Evolutionary conservation across 2,329 filamentous ascomycete genomes (phyloP).

Genomic region (Alternaria triticimaculans): DNA sequence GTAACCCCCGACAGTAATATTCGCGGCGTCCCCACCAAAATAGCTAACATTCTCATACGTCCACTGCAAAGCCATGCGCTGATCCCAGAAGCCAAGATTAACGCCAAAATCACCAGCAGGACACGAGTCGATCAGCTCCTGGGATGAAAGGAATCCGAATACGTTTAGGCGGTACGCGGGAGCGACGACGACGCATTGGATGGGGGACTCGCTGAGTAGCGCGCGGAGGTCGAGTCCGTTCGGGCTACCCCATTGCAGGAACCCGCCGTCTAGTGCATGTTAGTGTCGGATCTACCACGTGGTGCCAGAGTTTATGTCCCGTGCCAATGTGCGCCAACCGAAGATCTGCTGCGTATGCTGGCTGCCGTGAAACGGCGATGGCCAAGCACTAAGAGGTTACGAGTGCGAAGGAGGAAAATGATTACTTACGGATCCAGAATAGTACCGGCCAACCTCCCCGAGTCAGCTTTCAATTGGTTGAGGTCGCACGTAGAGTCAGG

Average conservation of each 20-base stretch:
- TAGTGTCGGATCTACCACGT: slow-evolving; percentile 8
- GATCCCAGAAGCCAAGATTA: slow-evolving; percentile 66
- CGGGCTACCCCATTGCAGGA: slow-evolving; percentile 62
- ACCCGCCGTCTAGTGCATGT: slow-evolving; percentile 57
- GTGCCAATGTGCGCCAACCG: background rate
- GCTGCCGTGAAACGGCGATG: background rate
- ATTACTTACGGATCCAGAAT: slow-evolving; percentile 61
- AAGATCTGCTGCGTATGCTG: background rate
- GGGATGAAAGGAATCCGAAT: slow-evolving; percentile 62
- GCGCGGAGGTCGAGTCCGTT: slow-evolving; percentile 56
- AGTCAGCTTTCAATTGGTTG: slow-evolving; percentile 5
- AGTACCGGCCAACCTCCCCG: slow-evolving; percentile 62
- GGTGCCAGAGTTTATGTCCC: background rate
- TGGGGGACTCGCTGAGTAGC: slow-evolving; percentile 58
- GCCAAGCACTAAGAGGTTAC: background rate
- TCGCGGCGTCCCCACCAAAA: slow-evolving; percentile 59
- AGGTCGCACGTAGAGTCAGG: background rate
- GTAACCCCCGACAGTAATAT: slow-evolving; percentile 63
- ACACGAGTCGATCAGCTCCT: slow-evolving; percentile 53
- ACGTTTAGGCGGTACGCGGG: slow-evolving; percentile 65
- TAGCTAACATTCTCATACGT: slow-evolving; percentile 58
- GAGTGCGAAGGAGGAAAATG: background rate
- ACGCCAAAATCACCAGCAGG: slow-evolving; percentile 37
- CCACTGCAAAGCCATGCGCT: slow-evolving; percentile 63
- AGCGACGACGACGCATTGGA: slow-evolving; percentile 57